These are phyloP conservation scores for Breynia disticha DNA, from an alignment of 441 rosid genomes.

Conservation along the genomic window DNA sequence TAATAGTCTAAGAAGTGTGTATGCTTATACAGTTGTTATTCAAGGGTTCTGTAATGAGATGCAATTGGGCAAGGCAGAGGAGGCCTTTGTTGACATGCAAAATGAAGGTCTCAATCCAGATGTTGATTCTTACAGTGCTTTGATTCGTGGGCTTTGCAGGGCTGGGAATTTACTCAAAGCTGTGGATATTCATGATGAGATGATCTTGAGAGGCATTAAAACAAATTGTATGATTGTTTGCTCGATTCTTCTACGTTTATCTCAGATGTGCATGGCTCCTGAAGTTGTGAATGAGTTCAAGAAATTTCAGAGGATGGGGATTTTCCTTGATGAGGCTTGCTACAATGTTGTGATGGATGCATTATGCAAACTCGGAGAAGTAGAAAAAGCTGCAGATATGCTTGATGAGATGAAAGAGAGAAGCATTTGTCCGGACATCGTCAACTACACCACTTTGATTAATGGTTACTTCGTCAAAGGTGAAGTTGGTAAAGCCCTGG, in stretches of 20 bases:
- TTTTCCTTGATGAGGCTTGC: conserved; percentile 46
- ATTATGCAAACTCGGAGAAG: conserved; percentile 45
- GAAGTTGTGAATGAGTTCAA: conserved; percentile 35
- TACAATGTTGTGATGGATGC: conserved; percentile 46
- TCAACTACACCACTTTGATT: conserved; percentile 62
- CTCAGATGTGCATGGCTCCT: conserved; percentile 29
- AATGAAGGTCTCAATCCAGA: conserved; percentile 35
- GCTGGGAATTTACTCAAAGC: conserved; percentile 34
- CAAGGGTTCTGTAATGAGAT: conserved; percentile 48
- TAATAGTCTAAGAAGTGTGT: conserved; percentile 24
- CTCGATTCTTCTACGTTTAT: conserved; percentile 45
- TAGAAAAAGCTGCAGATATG: conserved; percentile 45
- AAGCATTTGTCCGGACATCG: conserved; percentile 37
- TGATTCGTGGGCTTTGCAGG: conserved; percentile 47
- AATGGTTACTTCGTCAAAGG: conserved; percentile 49
- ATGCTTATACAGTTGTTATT: conserved; percentile 39
- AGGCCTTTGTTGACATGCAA: conserved; percentile 40
- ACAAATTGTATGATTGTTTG: conserved; percentile 44
- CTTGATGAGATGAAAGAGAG: conserved; percentile 50
- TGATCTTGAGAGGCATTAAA: conserved; percentile 43
- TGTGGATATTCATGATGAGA: conserved; percentile 27
- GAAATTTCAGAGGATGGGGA: conserved; percentile 24
- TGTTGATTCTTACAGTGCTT: conserved; percentile 28
- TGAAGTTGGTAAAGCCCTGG: conserved; percentile 31
- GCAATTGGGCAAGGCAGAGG: conserved; percentile 47